Evolutionary conservation across 2,329 filamentous ascomycete species (phyloP).

Genomic region (Trichophyton equinum): DNA sequence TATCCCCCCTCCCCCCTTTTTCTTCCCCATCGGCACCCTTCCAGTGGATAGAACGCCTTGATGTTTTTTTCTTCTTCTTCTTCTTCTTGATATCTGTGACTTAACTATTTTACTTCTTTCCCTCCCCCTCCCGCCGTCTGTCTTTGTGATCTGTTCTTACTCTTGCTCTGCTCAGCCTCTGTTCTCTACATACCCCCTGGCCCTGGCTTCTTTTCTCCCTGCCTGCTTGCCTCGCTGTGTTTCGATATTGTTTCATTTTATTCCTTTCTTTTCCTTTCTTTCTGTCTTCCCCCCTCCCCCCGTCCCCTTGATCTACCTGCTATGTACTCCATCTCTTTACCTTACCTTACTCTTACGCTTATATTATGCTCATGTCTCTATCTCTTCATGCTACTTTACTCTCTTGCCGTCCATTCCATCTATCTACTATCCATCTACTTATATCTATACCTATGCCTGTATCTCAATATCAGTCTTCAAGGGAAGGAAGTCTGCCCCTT

Average conservation of each 20-base stretch:
- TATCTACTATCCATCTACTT: too few relatives aligned
- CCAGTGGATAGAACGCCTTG: background rate
- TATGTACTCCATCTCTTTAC: background rate
- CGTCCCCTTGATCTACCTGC: background rate
- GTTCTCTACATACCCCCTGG: background rate
- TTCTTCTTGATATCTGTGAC: background rate
- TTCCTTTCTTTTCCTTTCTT: background rate
- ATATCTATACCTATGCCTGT: background rate
- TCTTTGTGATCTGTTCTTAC: too few relatives aligned
- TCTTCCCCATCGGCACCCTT: background rate
- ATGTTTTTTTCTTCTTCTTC: background rate
- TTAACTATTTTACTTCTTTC: background rate
- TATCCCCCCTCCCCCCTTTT: background rate
- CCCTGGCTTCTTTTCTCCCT: background rate
- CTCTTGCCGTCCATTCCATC: background rate
- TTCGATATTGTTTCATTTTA: background rate
- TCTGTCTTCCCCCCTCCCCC: background rate
- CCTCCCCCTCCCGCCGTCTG: background rate
- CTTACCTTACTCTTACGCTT: background rate
- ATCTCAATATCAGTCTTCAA: background rate
- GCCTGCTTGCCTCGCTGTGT: background rate
- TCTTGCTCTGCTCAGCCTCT: background rate
- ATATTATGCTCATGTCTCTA: background rate
- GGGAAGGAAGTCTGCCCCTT: background rate
- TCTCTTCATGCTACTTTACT: background rate